Percentiles rank a stretch among this genome's conserved stretches.
Evolutionary conservation across 257 asterid genomes (phyloP).

Genomic region (Forsythia viridissima): DNA sequence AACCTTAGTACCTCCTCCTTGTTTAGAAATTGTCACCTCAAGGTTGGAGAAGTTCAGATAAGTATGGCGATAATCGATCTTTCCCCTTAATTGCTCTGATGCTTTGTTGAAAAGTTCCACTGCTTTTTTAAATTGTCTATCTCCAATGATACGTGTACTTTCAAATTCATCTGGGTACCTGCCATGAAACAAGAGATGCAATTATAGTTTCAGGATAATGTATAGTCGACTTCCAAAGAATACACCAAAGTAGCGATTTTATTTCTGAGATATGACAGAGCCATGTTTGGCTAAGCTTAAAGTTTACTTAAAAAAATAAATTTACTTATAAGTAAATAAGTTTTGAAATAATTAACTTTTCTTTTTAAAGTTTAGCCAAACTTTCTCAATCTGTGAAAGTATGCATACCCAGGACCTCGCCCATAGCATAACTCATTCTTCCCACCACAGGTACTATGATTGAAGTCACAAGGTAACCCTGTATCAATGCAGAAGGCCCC

Average conservation of each 20-base stretch:
- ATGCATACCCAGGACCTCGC: slow-evolving; percentile 92
- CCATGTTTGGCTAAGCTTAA: neutral
- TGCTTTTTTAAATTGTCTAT: slow-evolving; percentile 86
- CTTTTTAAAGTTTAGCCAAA: neutral
- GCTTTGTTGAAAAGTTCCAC: slow-evolving; percentile 74
- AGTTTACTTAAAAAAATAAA: neutral
- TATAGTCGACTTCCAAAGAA: slow-evolving; percentile 1
- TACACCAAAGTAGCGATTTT: neutral
- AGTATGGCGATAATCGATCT: slow-evolving; percentile 77
- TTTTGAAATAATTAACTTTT: neutral
- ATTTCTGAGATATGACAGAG: neutral
- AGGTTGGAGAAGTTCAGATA: slow-evolving; percentile 78
- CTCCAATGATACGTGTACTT: slow-evolving; percentile 93
- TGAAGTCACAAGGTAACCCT: slow-evolving; percentile 96
- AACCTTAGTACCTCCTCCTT: slow-evolving; percentile 54
- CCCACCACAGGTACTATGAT: slow-evolving; percentile 96
- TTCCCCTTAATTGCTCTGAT: slow-evolving; percentile 73
- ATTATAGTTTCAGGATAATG: slow-evolving; percentile 16
- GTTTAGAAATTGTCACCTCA: slow-evolving; percentile 63
- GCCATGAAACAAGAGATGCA: slow-evolving; percentile 33
- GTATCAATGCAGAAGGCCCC: slow-evolving; percentile 96
- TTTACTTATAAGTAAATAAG: neutral
- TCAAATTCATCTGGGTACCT: slow-evolving; percentile 96
- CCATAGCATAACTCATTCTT: slow-evolving; percentile 96
- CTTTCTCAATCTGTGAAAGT: slow-evolving; percentile 7